These are phyloP conservation scores for Trifolium repens DNA, from an alignment of 306 rosid genomes.

Conservation along the genomic window DNA sequence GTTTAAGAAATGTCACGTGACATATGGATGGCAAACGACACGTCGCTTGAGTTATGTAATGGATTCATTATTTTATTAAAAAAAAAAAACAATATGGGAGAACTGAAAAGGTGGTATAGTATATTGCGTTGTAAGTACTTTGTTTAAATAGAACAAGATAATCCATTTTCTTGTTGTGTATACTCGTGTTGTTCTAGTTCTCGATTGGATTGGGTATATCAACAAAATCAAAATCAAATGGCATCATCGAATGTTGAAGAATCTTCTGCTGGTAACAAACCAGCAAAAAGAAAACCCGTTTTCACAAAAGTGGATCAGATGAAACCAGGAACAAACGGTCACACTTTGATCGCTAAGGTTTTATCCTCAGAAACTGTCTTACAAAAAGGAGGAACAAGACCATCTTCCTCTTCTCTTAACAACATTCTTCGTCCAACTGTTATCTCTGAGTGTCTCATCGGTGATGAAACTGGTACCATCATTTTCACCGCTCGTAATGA, in stretches of 20 bases:
- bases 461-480: conserved; percentile 83
- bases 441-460: conserved; percentile 86
- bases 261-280: conserved; percentile 8
- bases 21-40: not conserved
- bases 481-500: conserved; percentile 85
- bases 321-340: conserved; percentile 81
- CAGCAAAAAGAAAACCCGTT: conserved; percentile 72
- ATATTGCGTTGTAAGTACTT: not conserved
- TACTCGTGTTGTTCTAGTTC: no score
- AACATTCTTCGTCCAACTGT: conserved; percentile 68
- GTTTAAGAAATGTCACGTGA: not conserved
- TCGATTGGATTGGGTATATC: no score
- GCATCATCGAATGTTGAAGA: conserved; percentile 42
- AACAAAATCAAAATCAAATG: conserved; percentile 30
- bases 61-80: no score
- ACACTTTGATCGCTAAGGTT: conserved; percentile 73
- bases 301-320: conserved; percentile 79
- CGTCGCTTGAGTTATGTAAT: no score
- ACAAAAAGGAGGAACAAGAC: conserved; percentile 71
- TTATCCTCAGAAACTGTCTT: conserved; percentile 61
- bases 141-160: no score
- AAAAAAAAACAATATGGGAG: not conserved
- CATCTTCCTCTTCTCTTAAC: conserved; percentile 54
- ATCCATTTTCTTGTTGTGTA: no score
- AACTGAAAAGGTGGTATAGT: not conserved